Evolutionary conservation across 371 early-diverging fungal genomes (phyloP), one percentile per base, ranked within the genome.

Genomic region (Haplosporangium sp.): DNA sequence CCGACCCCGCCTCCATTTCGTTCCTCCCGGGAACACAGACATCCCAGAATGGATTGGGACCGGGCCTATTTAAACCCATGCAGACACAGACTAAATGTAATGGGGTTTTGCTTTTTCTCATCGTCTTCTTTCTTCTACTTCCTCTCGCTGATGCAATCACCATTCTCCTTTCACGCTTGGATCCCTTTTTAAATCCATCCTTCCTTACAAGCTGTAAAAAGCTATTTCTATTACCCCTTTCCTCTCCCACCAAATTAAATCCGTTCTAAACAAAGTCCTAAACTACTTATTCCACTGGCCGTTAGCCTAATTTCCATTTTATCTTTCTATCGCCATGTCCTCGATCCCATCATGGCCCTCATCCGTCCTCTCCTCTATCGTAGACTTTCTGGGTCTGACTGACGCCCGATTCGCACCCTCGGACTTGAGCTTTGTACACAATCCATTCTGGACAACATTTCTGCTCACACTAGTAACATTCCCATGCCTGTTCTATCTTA

Each of bases 361-460:
- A 12, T 63, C 54, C 7, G 16, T 57, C 6, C 60, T 61, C 50
- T 20, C 57, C 9, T 46, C 58, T 16, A 21, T 61, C 14, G 53
- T 68, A n/a, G 16, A 41, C 29, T 64, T 68, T 16, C 20, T 79
- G n/a, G 80, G 80, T 13, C 51, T 64, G 20, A 43, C 45, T 12
- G 80, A 79, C 38, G 67, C 68, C 6, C 64, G 73, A 8, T 58
- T 79, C 38, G 20, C 42, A 9, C 73, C 67, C 6, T 54, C 65
- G 6, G 73, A 79, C 66, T 79, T 64, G 77, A 61, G 62, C 38
- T 59, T 79, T 37, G 45, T 54, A 14, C 21, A 47, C 21, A 79
- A 79, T 12, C 80, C 80, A 1, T 79, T 79, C 50, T 79, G 80
- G 80, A 79, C 80, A 10, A 54, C 66, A 1, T 79, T 58, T 51